phyloP scores from a whole-genome alignment of 2,329 filamentous ascomycete species.

The Chaetoscypha palmicola region DNA sequence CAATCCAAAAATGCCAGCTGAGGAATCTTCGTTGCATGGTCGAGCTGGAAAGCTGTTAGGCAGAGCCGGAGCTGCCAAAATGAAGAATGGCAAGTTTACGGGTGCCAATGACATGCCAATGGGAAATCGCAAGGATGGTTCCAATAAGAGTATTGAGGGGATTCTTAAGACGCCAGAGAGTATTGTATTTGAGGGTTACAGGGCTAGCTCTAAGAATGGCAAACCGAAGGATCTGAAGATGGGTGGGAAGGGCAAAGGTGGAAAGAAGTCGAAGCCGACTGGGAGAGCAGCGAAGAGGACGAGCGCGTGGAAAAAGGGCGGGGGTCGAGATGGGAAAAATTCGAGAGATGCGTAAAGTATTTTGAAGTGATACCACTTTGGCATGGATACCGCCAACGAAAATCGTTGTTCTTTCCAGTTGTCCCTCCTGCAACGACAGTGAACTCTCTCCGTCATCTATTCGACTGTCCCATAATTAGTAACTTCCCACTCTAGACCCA shows the following conservation, averaged over 20 bases:
- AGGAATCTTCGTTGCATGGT: slow-evolving; percentile 65
- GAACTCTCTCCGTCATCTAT: no score
- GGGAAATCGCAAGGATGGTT: slow-evolving; percentile 18
- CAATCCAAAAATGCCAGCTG: slow-evolving; percentile 61
- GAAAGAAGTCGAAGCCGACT: slow-evolving; percentile 39
- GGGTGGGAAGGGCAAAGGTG: slow-evolving; percentile 47
- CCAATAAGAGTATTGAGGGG: slow-evolving; percentile 22
- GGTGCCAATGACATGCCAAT: slow-evolving; percentile 25
- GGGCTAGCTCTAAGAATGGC: slow-evolving; percentile 61
- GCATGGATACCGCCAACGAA: background rate
- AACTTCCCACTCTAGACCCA: no score
- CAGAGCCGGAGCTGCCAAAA: slow-evolving; percentile 50
- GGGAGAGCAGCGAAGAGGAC: slow-evolving; percentile 31
- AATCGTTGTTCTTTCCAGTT: no score
- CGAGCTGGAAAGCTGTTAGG: slow-evolving; percentile 69
- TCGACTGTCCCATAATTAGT: no score
- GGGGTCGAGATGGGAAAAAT: slow-evolving; percentile 29
- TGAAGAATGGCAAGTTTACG: slow-evolving; percentile 26
- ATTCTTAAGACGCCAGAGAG: slow-evolving; percentile 54
- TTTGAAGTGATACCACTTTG: background rate
- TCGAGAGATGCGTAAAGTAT: no score
- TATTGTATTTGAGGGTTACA: slow-evolving; percentile 75
- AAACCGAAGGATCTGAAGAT: slow-evolving; percentile 56
- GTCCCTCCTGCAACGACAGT: no score
- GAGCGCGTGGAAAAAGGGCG: slow-evolving; percentile 33